Conservation (phyloP, 139 green algal genomes). For the Chlamydomonas urium region DNA sequence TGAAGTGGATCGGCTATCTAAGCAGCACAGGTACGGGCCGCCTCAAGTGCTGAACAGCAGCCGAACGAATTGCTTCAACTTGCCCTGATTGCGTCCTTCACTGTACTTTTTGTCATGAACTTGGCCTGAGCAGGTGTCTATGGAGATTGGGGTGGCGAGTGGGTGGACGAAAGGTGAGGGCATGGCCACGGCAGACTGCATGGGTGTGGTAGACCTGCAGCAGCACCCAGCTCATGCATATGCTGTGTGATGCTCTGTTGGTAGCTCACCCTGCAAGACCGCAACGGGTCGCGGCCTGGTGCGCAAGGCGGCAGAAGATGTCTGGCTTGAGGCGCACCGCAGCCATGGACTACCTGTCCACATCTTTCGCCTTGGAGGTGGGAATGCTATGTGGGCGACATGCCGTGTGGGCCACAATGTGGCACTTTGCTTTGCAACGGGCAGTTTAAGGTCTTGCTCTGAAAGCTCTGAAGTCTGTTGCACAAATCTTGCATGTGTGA, state of each 20-base stretch:
- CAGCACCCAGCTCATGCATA: too few species aligned
- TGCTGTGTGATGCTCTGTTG: too few species aligned
- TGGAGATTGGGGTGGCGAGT: background rate
- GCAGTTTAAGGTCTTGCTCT: too few species aligned
- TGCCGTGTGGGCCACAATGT: background rate
- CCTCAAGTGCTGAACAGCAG: too few species aligned
- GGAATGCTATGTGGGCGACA: background rate
- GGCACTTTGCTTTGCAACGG: background rate
- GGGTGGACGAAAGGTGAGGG: background rate
- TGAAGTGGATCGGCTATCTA: background rate
- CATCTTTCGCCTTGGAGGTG: conserved; percentile 64
- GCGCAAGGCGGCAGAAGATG: conserved; percentile 44
- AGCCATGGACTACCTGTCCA: conserved; percentile 46
- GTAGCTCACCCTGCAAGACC: too few species aligned
- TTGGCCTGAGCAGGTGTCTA: too few species aligned
- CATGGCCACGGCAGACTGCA: too few species aligned
- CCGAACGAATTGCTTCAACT: too few species aligned
- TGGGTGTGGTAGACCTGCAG: too few species aligned
- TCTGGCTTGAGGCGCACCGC: conserved; percentile 49
- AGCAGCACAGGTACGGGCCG: conserved; percentile 4
- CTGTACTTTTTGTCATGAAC: too few species aligned
- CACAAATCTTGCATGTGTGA: background rate
- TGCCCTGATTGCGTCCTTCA: too few species aligned
- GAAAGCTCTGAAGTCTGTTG: background rate
- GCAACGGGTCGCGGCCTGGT: too few species aligned